Base-by-base conservation (phyloP, 768 basidiomycete genomes). In the Trametes punicea region DNA sequence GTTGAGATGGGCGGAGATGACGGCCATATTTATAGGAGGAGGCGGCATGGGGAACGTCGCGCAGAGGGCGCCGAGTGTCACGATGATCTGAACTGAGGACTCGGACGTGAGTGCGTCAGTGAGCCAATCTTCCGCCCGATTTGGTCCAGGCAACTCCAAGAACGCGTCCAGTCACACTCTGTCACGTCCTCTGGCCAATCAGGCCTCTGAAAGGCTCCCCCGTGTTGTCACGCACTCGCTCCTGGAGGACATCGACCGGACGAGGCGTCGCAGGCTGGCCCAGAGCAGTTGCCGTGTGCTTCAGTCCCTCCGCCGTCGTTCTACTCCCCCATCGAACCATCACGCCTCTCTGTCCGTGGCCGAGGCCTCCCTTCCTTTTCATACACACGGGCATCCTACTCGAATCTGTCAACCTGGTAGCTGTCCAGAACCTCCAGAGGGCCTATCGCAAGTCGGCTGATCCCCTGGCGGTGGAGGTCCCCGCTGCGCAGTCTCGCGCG, bases 1-100 rank as follows among this genome's bases (percentile, higher is more conserved):
- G 36, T 27, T 42, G 39, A 30, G 46, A 16, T 34, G 31, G 7
- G 16, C 13, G 23, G 9, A 26, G 16, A 25, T n/a, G 23, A 11
- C 29, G 33, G 20, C 55, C n/a, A 49, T 56, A 56, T 56, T 36
- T 56, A 56, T 56, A 56, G 40, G 20, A n/a, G 15, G 42, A 44
- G 7, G 21, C 23, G n/a, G n/a, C 11, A 27, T 21, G 42, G 42
- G 30, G 18, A 31, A 13, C 31, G 13, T 31, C 13, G 7, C 31
- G 13, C 8, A 48, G 9, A 39, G 46, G 9, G 30, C 11, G 46
- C 45, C 16, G 47, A 49, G 40, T 29, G 40, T 7, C 23, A 11
- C 13, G 30, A 41, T 31, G 18, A 26, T 18, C 21, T 31, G 40
- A 41, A 4, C 25, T 52, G 29, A 31, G 30, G 20, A 41, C 40